Conservation (phyloP, 305 asterid genomes). For the Fraxinus greggii region DNA sequence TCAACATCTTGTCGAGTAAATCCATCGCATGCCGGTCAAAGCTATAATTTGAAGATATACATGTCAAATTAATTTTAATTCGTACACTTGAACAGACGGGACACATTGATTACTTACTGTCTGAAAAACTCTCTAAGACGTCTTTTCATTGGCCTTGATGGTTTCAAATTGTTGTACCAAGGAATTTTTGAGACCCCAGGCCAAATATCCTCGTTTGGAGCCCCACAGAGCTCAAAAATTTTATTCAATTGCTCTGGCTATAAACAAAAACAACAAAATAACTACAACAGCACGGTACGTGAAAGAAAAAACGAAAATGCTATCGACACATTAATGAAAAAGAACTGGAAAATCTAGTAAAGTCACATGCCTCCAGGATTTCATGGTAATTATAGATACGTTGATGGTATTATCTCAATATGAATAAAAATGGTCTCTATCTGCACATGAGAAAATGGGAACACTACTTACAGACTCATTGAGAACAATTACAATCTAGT, state of each 20-base stretch:
- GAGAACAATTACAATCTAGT: neutral
- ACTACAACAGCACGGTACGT: neutral
- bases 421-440: neutral
- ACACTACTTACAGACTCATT: neutral
- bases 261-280: slow-evolving; percentile 21
- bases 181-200: slow-evolving; percentile 93
- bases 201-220: slow-evolving; percentile 84
- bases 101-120: slow-evolving; percentile 55
- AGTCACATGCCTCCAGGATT: neutral
- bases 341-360: neutral
- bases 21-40: slow-evolving; percentile 94
- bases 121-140: slow-evolving; percentile 82
- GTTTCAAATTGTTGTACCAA: slow-evolving; percentile 86
- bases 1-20: slow-evolving; percentile 78
- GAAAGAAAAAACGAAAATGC: neutral
- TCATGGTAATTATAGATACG: neutral
- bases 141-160: slow-evolving; percentile 69
- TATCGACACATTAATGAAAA: neutral
- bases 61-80: slow-evolving; percentile 2
- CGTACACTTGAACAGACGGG: neutral
- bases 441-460: neutral
- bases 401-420: neutral
- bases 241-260: slow-evolving; percentile 90
- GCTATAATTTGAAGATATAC: slow-evolving; percentile 35
- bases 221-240: slow-evolving; percentile 85